Conservation (phyloP, 2,329 filamentous ascomycete genomes). For the Arthrobotrys sphaeroides region DNA sequence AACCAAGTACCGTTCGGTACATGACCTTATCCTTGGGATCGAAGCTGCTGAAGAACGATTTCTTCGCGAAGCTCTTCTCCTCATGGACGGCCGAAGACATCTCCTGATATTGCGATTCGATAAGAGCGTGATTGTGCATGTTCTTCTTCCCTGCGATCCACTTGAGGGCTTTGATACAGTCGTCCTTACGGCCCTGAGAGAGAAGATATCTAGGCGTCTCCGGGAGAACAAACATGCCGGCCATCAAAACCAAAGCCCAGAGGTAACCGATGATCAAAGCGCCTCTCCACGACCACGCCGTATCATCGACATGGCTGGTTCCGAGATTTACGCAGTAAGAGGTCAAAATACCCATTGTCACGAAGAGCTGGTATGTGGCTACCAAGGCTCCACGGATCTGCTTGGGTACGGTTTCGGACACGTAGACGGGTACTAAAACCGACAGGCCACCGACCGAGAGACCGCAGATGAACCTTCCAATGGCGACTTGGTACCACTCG, state of each 20-base stretch:
- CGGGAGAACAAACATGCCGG: slow-evolving; percentile 67
- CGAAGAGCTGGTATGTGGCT: slow-evolving; percentile 73
- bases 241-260: slow-evolving; percentile 67
- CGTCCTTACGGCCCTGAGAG: slow-evolving; percentile 54
- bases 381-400: slow-evolving; percentile 73
- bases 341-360: slow-evolving; percentile 73
- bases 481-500: slow-evolving; percentile 72
- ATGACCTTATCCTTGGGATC: slow-evolving; percentile 71
- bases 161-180: slow-evolving; percentile 54
- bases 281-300: slow-evolving; percentile 70
- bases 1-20: slow-evolving; percentile 71
- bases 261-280: slow-evolving; percentile 69
- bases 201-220: slow-evolving; percentile 66
- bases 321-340: slow-evolving; percentile 68
- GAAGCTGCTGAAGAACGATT: slow-evolving; percentile 74
- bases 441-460: slow-evolving; percentile 73
- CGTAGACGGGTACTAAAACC: slow-evolving; percentile 74
- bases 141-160: slow-evolving; percentile 57
- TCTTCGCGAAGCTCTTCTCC: slow-evolving; percentile 64
- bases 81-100: slow-evolving; percentile 66
- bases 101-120: slow-evolving; percentile 64
- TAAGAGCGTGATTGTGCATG: slow-evolving; percentile 51
- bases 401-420: slow-evolving; percentile 72
- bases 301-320: slow-evolving; percentile 43
- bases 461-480: slow-evolving; percentile 73